Conservation (phyloP, 768 basidiomycete species). For the Daedaleopsis nitida region DNA sequence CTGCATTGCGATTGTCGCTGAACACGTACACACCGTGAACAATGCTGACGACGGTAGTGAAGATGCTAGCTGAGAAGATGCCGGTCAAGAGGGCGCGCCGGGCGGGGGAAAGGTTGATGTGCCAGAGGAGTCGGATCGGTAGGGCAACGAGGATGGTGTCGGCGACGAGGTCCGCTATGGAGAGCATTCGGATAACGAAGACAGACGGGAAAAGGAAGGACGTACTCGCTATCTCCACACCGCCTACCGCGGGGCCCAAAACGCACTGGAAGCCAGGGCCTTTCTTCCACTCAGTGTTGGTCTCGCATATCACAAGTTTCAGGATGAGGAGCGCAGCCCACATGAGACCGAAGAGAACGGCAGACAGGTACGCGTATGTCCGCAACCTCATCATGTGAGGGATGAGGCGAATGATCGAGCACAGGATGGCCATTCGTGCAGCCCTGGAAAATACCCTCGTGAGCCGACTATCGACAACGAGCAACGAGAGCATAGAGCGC, state of each 20-base stretch:
- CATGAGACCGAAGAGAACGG: constrained; percentile 13
- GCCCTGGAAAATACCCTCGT: constrained; percentile 4
- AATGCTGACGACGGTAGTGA: constrained; percentile 22
- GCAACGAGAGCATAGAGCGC: not conserved
- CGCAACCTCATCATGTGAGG: constrained; percentile 18
- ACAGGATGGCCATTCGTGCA: constrained; percentile 21
- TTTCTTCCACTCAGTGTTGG: constrained; percentile 16
- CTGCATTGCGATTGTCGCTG: constrained; percentile 15
- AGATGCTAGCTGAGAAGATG: constrained; percentile 21
- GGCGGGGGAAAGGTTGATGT: constrained; percentile 4
- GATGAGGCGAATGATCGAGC: constrained; percentile 20
- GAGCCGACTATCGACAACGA: not conserved
- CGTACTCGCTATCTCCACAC: constrained; percentile 19
- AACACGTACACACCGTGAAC: constrained; percentile 19
- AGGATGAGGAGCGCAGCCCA: constrained; percentile 17
- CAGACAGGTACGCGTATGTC: constrained; percentile 6
- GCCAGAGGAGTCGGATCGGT: constrained; percentile 17
- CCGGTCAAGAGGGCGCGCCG: constrained; percentile 12
- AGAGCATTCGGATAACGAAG: not conserved
- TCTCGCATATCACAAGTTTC: constrained; percentile 17
- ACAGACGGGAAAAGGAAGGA: not conserved
- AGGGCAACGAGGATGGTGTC: constrained; percentile 18
- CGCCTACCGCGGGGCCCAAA: constrained; percentile 18
- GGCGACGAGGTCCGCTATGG: constrained; percentile 17
- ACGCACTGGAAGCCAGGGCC: constrained; percentile 17